These are phyloP conservation scores for Shiraia bambusicola DNA, from an alignment of 2,329 filamentous ascomycete genomes.

Conservation along the genomic window DNA sequence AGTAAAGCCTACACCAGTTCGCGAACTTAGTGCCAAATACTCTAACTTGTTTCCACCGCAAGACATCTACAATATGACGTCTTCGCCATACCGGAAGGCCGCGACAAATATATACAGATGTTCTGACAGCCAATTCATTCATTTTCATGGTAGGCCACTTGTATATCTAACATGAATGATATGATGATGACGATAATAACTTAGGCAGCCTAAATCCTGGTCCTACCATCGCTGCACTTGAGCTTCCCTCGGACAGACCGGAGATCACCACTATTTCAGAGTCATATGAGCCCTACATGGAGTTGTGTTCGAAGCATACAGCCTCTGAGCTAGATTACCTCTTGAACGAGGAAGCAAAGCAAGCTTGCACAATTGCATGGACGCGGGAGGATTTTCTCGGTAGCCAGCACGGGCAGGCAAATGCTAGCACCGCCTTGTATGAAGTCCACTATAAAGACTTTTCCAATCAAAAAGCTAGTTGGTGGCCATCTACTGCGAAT, in stretches of 20 bases:
- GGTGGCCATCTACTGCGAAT: background rate
- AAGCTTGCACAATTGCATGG: conserved; percentile 35
- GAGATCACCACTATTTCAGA: background rate
- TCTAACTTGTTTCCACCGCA: background rate
- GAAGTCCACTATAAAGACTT: background rate
- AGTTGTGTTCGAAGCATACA: background rate
- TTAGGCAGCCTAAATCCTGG: background rate
- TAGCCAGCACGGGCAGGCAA: conserved; percentile 38
- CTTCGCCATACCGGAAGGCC: background rate
- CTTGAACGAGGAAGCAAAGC: conserved; percentile 7
- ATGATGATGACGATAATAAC: background rate
- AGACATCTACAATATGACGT: background rate
- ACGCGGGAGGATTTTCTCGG: conserved; percentile 31
- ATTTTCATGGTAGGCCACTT: background rate
- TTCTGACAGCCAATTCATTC: background rate
- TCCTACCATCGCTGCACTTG: background rate
- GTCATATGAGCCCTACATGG: background rate
- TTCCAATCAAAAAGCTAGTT: background rate
- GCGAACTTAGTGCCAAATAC: conserved; percentile 18
- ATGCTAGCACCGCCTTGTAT: background rate
- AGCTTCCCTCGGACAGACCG: background rate
- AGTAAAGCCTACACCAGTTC: conserved; percentile 32
- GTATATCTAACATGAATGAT: background rate
- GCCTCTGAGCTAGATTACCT: background rate
- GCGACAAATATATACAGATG: background rate